phyloP scores from a whole-genome alignment of 768 basidiomycete species.

The Pleurotus tuber-regium region DNA sequence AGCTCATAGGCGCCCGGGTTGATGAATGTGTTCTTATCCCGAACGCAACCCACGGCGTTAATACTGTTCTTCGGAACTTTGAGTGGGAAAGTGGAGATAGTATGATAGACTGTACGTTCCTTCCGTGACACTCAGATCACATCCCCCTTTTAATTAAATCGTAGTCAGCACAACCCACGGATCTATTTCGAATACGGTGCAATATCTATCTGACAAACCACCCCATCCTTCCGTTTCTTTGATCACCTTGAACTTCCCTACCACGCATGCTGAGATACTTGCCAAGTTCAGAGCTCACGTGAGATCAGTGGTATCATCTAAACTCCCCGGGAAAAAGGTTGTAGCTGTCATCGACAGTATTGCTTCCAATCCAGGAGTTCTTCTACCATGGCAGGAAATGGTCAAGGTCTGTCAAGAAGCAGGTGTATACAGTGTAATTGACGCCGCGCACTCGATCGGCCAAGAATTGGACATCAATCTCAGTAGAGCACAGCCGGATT shows the following conservation, averaged over 20 bases:
- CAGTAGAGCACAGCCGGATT: conserved; percentile 58
- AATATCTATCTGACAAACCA: conserved; percentile 48
- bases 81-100: conserved; percentile 61
- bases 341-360: conserved; percentile 75
- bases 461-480: conserved; percentile 69
- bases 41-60: conserved; percentile 57
- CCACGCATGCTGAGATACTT: conserved; percentile 45
- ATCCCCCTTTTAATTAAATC: neutral
- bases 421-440: conserved; percentile 65
- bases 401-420: conserved; percentile 62
- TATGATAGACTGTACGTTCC: conserved; percentile 47
- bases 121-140: neutral
- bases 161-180: conserved; percentile 40
- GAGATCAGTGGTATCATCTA: neutral
- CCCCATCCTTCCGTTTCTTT: conserved; percentile 45
- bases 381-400: conserved; percentile 75
- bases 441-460: conserved; percentile 82
- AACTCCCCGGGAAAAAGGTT: conserved; percentile 35
- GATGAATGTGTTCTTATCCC: conserved; percentile 51
- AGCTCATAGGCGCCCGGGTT: conserved; percentile 40
- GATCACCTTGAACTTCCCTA: conserved; percentile 47
- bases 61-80: conserved; percentile 61
- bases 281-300: conserved; percentile 20
- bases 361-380: conserved; percentile 58
- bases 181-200: conserved; percentile 45